These are phyloP conservation scores for Eudorina sp. DNA, from an alignment of 139 green algal genomes.

Conservation along the genomic window DNA sequence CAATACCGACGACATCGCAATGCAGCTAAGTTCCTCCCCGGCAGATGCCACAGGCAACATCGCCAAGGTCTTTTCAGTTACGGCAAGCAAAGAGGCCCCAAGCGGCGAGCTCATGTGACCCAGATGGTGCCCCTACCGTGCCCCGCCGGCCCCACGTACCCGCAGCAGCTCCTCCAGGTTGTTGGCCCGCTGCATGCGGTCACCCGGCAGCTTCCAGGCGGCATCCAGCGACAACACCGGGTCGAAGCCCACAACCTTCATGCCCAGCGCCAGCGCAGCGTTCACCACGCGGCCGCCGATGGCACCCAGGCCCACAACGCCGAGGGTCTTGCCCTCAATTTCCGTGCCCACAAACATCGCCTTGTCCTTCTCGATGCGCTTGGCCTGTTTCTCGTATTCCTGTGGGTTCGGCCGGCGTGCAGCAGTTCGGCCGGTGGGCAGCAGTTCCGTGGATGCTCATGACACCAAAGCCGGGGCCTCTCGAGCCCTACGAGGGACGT, in stretches of 20 bases:
- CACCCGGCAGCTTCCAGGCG: conserved; percentile 67
- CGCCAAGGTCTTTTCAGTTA: too few species aligned
- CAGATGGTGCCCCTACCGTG: too few species aligned
- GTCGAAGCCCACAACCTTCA: conserved; percentile 74
- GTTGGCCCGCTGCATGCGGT: conserved; percentile 64
- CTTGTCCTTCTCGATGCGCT: conserved; percentile 76
- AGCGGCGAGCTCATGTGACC: too few species aligned
- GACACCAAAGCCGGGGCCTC: too few species aligned
- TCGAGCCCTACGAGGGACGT: too few species aligned
- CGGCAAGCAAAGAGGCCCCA: too few species aligned
- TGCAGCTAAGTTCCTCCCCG: too few species aligned
- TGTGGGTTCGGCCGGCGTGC: too few species aligned
- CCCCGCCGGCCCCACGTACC: background rate
- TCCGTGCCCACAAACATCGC: conserved; percentile 70
- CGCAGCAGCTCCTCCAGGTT: conserved; percentile 66
- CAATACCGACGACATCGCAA: too few species aligned
- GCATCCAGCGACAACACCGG: conserved; percentile 71
- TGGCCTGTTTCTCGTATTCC: conserved; percentile 65
- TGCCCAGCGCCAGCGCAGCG: conserved; percentile 67
- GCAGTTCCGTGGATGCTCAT: too few species aligned
- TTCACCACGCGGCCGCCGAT: conserved; percentile 70
- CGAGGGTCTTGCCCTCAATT: conserved; percentile 73
- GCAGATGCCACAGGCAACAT: too few species aligned
- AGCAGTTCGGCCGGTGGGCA: too few species aligned
- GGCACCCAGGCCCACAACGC: conserved; percentile 68